Evolutionary conservation across 179 eudicot genomes (phyloP).

Genomic region (Spergularia azorica): DNA sequence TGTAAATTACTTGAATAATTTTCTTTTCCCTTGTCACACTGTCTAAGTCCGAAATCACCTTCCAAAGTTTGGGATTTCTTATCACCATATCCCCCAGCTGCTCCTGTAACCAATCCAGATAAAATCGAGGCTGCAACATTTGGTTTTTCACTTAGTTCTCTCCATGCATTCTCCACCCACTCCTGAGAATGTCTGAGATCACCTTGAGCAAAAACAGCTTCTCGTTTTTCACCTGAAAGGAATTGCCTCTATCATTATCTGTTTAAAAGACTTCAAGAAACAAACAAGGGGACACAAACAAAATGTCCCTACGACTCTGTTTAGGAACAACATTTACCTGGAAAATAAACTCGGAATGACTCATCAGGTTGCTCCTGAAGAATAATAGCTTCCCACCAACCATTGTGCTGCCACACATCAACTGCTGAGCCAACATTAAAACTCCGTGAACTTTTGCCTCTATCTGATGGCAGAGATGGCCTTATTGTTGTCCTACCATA

Average conservation of each 20-base stretch:
- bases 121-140: slow-evolving; percentile 48
- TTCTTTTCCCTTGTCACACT: slow-evolving; percentile 13
- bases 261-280: background rate
- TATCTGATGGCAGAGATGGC: slow-evolving; percentile 36
- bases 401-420: slow-evolving; percentile 91
- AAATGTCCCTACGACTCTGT: no score
- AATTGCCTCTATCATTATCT: background rate
- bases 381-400: slow-evolving; percentile 98
- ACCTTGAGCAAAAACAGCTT: slow-evolving; percentile 28
- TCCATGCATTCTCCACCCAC: slow-evolving; percentile 71
- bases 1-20: background rate
- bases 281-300: background rate
- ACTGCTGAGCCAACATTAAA: slow-evolving; percentile 57
- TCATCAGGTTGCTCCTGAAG: slow-evolving; percentile 49
- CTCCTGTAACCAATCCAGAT: slow-evolving; percentile 17
- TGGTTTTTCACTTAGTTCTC: slow-evolving; percentile 47
- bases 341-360: slow-evolving; percentile 62
- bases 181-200: slow-evolving; percentile 79
- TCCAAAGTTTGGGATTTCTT: slow-evolving; percentile 3
- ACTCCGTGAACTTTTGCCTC: slow-evolving; percentile 26
- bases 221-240: slow-evolving; percentile 62
- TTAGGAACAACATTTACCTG: slow-evolving; percentile 41
- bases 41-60: slow-evolving; percentile 1
- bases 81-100: background rate
- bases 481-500: slow-evolving; percentile 63